Evolutionary conservation across 1,284 basidiomycete genomes (phyloP).

Genomic region (Puccinia polysora): DNA sequence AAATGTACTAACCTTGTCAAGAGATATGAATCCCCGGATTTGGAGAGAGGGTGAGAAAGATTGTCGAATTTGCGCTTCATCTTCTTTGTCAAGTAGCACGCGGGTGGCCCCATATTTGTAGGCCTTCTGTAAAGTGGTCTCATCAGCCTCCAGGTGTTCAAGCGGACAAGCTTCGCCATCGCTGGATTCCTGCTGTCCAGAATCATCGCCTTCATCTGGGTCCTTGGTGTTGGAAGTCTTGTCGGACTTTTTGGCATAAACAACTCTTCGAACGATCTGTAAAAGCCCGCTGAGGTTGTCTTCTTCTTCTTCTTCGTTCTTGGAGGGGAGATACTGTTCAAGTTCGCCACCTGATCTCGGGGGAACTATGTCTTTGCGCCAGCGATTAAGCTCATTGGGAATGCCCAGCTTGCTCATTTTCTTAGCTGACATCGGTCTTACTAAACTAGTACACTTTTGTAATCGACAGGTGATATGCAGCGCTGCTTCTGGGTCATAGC

Average conservation of each 20-base stretch:
- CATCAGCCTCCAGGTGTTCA: conserved; percentile 21
- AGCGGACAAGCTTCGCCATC: conserved; percentile 13
- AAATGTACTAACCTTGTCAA: conserved; percentile 8
- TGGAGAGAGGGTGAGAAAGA: conserved; percentile 15
- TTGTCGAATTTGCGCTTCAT: conserved; percentile 20
- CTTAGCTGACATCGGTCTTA: conserved; percentile 38
- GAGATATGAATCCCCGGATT: conserved; percentile 19
- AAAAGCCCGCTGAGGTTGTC: conserved; percentile 3
- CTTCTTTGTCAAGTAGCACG: conserved; percentile 25
- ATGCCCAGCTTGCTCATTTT: conserved; percentile 33
- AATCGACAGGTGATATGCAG: conserved; percentile 19
- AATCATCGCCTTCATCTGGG: conserved; percentile 6
- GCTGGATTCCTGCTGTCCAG: neutral
- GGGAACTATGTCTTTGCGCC: neutral
- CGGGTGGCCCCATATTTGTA: conserved; percentile 34
- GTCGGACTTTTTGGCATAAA: conserved; percentile 16
- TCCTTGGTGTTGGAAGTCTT: neutral
- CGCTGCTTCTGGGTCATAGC: conserved; percentile 18
- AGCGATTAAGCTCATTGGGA: conserved; percentile 4
- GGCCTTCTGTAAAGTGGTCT: conserved; percentile 9
- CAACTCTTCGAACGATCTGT: conserved; percentile 22
- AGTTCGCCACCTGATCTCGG: neutral
- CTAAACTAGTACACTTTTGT: conserved; percentile 21
- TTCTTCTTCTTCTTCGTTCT: conserved; percentile 15
- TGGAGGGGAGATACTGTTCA: neutral